Conservation (phyloP, 163 green algal species). For the Volvox carteri region DNA sequence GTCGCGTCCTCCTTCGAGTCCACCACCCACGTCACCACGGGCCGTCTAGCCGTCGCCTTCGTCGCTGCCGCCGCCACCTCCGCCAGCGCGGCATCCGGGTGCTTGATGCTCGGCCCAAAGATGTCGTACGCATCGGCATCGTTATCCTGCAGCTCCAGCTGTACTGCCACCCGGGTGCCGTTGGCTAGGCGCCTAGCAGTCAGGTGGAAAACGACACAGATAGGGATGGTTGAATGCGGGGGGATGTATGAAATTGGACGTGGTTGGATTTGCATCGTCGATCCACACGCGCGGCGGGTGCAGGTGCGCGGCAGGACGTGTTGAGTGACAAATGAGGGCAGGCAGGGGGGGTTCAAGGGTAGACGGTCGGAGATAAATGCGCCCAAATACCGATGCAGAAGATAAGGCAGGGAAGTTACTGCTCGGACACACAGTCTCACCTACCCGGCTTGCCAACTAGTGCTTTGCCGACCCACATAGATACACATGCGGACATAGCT, state of each 20-base stretch:
- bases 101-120: conserved; percentile 18
- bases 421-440: background rate
- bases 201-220: too few species aligned
- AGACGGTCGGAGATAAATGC: background rate
- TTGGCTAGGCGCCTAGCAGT: conserved; percentile 9
- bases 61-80: background rate
- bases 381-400: too few species aligned
- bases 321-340: background rate
- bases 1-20: background rate
- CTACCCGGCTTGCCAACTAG: background rate
- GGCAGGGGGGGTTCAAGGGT: background rate
- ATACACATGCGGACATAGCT: background rate
- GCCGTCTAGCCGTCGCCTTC: background rate
- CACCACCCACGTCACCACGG: conserved; percentile 23
- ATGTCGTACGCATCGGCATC: conserved; percentile 30
- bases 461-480: background rate
- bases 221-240: background rate
- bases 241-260: background rate
- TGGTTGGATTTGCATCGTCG: background rate
- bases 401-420: background rate
- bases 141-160: background rate
- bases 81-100: background rate
- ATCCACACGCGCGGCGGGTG: background rate
- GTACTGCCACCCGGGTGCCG: background rate
- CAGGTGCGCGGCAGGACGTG: background rate